Base-by-base conservation (phyloP, 2,329 filamentous ascomycete genomes). In the Penicillium rolfsii region DNA sequence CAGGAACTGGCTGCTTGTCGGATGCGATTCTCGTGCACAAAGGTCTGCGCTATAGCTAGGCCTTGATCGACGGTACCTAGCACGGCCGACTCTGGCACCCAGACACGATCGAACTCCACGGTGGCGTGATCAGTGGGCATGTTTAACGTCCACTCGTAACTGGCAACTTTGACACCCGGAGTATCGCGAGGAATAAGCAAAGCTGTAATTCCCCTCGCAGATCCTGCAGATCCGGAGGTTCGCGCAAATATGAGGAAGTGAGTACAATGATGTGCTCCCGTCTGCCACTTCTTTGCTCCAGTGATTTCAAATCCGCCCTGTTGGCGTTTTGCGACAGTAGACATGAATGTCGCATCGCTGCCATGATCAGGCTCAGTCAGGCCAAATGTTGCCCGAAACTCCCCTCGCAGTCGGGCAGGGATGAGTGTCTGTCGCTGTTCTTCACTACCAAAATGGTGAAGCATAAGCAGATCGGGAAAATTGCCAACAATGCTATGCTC, bases 101-200 rank as follows among this genome's bases (percentile, higher is more conserved):
- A 83, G n/a, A 87, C 85, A 58, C 83, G 73, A n/a, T 80, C 80
- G 48, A 88, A 75, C 2, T 80, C 79, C 41, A 88, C 77, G 1
- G 85, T 88, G 2, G 86, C 86, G 69, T 88, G 86, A 70, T 89
- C 86, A 5, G 86, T 88, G 0, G 85, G 85, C 85, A 88, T 89
- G 67, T 88, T 88, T 55, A 88, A 80, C 1, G 85, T 88, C 84
- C 85, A 88, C 72, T 88, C 82, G 65, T 86, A 88, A 40, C 83
- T 85, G 49, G 82, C 79, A 7, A 87, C 80, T 24, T 79, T 77
- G 16, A 88, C 66, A 0, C 86, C 86, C 0, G 79, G 77, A 0
- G 84, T 81, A 1, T 82, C 74, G 35, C 76, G 73, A 1, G 85
- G 85, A 0, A 87, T 82, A 30, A 88, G 78, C 66, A 88, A 88